Evolutionary conservation across 192 early-diverging fungal species (phyloP).

Genomic region (Jimgerdemannia lactiflua): DNA sequence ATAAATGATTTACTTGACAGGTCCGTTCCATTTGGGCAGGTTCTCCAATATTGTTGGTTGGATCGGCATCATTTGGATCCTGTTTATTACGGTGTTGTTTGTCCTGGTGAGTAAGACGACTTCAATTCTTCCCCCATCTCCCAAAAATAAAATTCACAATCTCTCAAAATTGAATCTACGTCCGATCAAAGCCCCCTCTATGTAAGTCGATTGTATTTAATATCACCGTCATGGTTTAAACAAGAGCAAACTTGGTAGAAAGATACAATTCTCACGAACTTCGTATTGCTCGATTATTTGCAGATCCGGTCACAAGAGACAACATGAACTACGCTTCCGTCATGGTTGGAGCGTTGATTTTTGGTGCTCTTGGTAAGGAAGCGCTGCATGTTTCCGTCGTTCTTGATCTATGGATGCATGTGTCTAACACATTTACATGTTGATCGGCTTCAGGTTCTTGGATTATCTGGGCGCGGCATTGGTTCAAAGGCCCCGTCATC

Average conservation of each 20-base stretch:
- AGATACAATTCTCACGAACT: not conserved
- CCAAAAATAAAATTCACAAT: no score
- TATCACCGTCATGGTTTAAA: no score
- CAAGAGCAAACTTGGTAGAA: no score
- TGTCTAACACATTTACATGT: no score
- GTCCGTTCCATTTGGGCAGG: conserved; percentile 37
- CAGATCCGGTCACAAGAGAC: conserved; percentile 20
- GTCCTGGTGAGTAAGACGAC: not conserved
- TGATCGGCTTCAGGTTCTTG: conserved; percentile 12
- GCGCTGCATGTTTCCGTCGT: no score
- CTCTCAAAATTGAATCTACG: no score
- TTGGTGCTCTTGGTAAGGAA: conserved; percentile 27
- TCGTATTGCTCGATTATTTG: conserved; percentile 15
- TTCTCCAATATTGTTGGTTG: conserved; percentile 27
- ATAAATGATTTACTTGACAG: conserved; percentile 5
- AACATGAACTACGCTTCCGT: conserved; percentile 46
- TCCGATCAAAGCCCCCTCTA: no score
- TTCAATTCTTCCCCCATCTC: no score
- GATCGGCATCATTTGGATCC: conserved; percentile 39
- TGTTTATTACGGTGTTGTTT: conserved; percentile 42
- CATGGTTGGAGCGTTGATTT: conserved; percentile 26
- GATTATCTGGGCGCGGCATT: conserved; percentile 37
- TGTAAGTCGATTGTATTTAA: no score
- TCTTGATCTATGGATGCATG: no score
- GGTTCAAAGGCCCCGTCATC: conserved; percentile 45